These are phyloP conservation scores for Fusarium hostae DNA, from an alignment of 2,329 filamentous ascomycete genomes.

Conservation along the genomic window DNA sequence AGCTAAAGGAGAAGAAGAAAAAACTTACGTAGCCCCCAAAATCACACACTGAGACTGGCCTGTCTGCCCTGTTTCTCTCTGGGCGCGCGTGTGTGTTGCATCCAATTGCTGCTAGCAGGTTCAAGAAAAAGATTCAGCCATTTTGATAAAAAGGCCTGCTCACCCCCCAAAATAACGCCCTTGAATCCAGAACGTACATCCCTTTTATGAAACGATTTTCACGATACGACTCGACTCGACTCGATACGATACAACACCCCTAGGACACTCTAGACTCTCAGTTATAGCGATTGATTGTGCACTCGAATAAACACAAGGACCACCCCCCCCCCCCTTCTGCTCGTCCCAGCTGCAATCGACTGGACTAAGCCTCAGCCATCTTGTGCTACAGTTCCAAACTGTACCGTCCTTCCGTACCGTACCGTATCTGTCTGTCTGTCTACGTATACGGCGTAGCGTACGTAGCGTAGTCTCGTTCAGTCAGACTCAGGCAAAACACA, in stretches of 20 bases:
- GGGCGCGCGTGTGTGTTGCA: neutral
- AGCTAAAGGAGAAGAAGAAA: neutral
- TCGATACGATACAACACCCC: neutral
- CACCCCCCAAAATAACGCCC: neutral
- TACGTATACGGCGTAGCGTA: neutral
- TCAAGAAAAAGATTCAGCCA: neutral
- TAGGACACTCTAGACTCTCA: constrained; percentile 11
- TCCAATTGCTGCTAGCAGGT: neutral
- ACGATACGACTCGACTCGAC: neutral
- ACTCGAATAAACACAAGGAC: neutral
- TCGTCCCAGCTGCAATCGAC: constrained; percentile 29
- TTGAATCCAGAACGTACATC: constrained; percentile 12
- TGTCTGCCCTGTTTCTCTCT: constrained; percentile 18
- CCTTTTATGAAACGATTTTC: neutral
- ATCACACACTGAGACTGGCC: neutral
- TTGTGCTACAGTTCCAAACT: constrained; percentile 17
- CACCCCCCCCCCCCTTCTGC: neutral
- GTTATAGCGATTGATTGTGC: neutral
- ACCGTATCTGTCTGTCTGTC: neutral
- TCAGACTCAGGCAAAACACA: constrained; percentile 2
- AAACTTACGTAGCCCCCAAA: constrained; percentile 19
- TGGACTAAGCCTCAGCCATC: constrained; percentile 45
- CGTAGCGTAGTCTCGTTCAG: neutral
- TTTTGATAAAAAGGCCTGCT: constrained; percentile 24
- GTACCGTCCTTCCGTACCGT: neutral